phyloP scores from a whole-genome alignment of 306 rosid genomes.

The Lotus japonicus region DNA sequence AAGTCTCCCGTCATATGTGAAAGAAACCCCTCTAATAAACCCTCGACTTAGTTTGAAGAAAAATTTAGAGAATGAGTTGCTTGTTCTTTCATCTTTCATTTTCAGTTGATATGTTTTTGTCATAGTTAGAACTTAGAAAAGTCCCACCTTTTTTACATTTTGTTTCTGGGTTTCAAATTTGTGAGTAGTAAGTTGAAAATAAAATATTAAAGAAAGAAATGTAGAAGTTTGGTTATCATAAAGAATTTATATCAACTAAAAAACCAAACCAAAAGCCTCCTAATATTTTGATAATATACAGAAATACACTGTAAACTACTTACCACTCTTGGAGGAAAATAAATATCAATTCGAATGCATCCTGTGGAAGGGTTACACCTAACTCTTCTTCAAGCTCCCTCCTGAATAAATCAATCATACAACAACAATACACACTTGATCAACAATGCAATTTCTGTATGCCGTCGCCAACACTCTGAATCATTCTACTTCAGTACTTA shows the following conservation, averaged over 20 bases:
- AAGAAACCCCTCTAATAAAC: background rate
- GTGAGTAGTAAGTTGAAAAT: background rate
- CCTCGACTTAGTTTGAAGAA: background rate
- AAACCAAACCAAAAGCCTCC: background rate
- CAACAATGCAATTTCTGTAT: background rate
- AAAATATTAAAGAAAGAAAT: background rate
- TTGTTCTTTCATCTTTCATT: background rate
- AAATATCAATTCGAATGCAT: conserved; percentile 82
- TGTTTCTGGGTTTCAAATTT: background rate
- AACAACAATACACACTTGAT: conserved; percentile 2
- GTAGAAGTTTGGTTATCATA: background rate
- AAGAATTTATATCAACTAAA: background rate
- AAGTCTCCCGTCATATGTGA: conserved; percentile 1
- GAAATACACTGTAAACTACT: conserved; percentile 17
- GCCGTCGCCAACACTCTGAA: background rate
- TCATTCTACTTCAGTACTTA: background rate
- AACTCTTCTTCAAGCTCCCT: conserved; percentile 95
- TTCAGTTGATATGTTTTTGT: conserved; percentile 7
- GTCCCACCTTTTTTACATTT: background rate
- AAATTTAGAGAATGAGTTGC: background rate
- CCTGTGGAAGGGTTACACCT: conserved; percentile 75
- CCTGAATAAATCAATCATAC: conserved; percentile 43
- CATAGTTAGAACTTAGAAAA: conserved; percentile 1
- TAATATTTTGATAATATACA: background rate
- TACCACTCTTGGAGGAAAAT: conserved; percentile 75